Percentiles rank a stretch among this genome's conserved stretches.
These are phyloP conservation scores for Punctularia strigosozonata DNA, from an alignment of 768 basidiomycete genomes.

Conservation along the genomic window DNA sequence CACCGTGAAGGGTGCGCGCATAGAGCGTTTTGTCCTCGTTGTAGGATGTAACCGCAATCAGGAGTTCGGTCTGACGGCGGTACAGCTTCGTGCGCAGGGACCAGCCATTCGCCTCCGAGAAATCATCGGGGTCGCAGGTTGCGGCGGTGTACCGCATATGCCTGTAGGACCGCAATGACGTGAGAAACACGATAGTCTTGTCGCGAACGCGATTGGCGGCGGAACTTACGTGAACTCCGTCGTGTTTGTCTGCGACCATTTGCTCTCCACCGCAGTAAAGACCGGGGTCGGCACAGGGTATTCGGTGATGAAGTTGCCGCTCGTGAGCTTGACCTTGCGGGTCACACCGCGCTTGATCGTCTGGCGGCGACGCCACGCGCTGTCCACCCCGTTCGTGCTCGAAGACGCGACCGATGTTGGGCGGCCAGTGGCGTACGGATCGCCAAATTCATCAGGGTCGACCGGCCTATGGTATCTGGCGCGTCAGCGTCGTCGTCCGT, in stretches of 20 bases:
- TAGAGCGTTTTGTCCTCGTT: constrained; percentile 92
- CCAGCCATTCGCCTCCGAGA: constrained; percentile 69
- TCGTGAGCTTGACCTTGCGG: constrained; percentile 87
- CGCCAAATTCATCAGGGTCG: constrained; percentile 53
- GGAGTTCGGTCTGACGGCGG: constrained; percentile 81
- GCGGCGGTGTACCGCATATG: constrained; percentile 95
- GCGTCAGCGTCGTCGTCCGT: neutral
- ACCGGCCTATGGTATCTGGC: constrained; percentile 21
- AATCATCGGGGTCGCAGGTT: constrained; percentile 87
- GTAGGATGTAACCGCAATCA: constrained; percentile 91
- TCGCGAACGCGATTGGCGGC: neutral
- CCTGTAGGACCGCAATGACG: constrained; percentile 20
- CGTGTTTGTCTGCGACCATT: constrained; percentile 58
- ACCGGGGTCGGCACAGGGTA: constrained; percentile 83
- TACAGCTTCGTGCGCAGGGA: constrained; percentile 77
- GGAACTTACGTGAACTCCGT: constrained; percentile 85
- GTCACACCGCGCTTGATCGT: constrained; percentile 89
- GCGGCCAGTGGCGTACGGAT: constrained; percentile 45
- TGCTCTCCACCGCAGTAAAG: constrained; percentile 68
- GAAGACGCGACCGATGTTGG: constrained; percentile 27
- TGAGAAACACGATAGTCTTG: neutral
- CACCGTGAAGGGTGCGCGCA: constrained; percentile 83
- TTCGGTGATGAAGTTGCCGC: constrained; percentile 88
- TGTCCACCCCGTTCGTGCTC: constrained; percentile 23
- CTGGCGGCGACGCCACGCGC: constrained; percentile 60